phyloP scores from a whole-genome alignment of 305 asterid species.

The Rubia balearica region DNA sequence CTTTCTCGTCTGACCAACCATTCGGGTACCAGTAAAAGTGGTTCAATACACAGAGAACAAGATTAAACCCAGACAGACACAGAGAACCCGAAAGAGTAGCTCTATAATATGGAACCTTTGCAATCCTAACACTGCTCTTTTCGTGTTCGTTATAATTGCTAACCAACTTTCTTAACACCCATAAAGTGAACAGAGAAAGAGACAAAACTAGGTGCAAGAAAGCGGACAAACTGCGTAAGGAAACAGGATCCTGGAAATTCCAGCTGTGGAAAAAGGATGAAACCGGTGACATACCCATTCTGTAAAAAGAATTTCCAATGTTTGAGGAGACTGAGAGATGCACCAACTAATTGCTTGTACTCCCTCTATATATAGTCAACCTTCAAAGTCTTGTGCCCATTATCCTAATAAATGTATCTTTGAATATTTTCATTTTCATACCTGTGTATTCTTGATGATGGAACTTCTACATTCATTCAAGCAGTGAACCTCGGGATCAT shows the following conservation, averaged over 20 bases:
- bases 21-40: slow-evolving; percentile 51
- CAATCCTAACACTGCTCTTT: slow-evolving; percentile 23
- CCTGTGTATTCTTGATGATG: neutral
- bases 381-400: neutral
- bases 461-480: neutral
- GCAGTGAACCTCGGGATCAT: neutral
- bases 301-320: slow-evolving; percentile 5
- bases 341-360: neutral
- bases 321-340: neutral
- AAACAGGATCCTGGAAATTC: slow-evolving; percentile 37
- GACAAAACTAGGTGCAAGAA: slow-evolving; percentile 45
- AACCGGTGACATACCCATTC: slow-evolving; percentile 25
- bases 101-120: slow-evolving; percentile 27
- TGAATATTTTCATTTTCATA: neutral
- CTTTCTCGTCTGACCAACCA: slow-evolving; percentile 76
- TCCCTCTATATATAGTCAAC: slow-evolving; percentile 1
- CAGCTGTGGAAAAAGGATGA: slow-evolving; percentile 23
- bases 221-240: slow-evolving; percentile 43
- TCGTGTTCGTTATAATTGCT: slow-evolving; percentile 13
- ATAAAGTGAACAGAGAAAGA: slow-evolving; percentile 26
- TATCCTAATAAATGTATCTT: neutral
- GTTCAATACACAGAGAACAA: slow-evolving; percentile 40
- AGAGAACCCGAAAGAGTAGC: slow-evolving; percentile 35
- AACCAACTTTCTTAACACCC: slow-evolving; percentile 28
- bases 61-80: slow-evolving; percentile 38